phyloP scores from a whole-genome alignment of 257 asterid species.

The Fraxinus excelsior region DNA sequence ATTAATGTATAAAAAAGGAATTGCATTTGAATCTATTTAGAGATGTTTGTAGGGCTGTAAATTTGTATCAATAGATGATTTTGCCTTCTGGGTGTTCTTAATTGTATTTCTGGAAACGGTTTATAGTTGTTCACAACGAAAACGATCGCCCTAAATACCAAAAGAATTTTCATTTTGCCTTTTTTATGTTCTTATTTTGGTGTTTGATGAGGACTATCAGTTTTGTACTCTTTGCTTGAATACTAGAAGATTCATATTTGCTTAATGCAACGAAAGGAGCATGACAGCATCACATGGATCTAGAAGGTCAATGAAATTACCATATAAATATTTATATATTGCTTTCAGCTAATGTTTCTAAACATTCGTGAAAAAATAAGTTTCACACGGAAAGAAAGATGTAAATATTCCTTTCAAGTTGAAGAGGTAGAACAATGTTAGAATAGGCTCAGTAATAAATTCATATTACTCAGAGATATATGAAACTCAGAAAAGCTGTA shows the following conservation, averaged over 20 bases:
- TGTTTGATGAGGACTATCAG: neutral
- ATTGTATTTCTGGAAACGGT: neutral
- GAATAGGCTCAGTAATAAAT: too few relatives aligned
- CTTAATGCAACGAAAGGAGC: neutral
- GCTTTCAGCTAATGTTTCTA: neutral
- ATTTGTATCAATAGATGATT: neutral
- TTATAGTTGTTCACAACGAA: neutral
- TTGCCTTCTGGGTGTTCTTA: neutral
- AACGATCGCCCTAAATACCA: neutral
- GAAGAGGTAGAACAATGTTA: neutral
- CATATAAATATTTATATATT: too few relatives aligned
- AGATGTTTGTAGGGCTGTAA: neutral
- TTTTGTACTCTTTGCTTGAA: neutral
- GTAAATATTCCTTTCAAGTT: neutral
- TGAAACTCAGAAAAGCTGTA: neutral
- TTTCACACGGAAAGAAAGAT: neutral
- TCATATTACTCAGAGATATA: neutral
- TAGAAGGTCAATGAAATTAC: too few relatives aligned
- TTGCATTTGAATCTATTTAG: neutral
- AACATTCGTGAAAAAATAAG: neutral
- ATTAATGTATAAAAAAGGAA: neutral
- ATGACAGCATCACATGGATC: too few relatives aligned
- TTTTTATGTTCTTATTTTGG: neutral
- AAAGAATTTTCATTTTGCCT: neutral
- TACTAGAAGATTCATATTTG: neutral